Evolutionary conservation across 106 monocot species (phyloP).

Genomic region (Chionographis japonica): DNA sequence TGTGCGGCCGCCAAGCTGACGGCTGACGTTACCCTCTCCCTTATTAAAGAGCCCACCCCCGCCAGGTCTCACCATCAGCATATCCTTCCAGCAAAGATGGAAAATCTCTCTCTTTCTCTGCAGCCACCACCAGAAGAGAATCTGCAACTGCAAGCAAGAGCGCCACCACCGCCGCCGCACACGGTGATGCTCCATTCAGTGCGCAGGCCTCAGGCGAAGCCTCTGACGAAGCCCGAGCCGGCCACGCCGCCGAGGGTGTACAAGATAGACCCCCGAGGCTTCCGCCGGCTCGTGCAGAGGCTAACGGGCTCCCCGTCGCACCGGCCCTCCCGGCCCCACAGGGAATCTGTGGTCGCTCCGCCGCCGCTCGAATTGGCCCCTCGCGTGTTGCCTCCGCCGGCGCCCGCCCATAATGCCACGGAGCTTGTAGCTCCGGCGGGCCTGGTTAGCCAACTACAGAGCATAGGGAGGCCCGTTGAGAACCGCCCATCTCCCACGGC

Average conservation of each 20-base stretch:
- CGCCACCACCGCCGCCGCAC: background rate
- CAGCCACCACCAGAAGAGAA: background rate
- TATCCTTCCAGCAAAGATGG: background rate
- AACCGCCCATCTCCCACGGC: background rate
- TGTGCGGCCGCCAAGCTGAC: no score
- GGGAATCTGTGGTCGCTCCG: slow-evolving; percentile 10
- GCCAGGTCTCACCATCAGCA: no score
- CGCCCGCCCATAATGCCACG: background rate
- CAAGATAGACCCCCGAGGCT: slow-evolving; percentile 33
- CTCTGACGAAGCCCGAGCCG: slow-evolving; percentile 23
- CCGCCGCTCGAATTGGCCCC: slow-evolving; percentile 4
- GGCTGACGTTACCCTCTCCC: no score
- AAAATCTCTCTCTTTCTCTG: slow-evolving; percentile 13
- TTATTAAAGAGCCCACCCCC: no score
- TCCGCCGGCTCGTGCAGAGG: slow-evolving; percentile 45
- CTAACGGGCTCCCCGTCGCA: slow-evolving; percentile 24
- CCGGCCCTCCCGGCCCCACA: background rate
- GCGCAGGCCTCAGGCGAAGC: slow-evolving; percentile 31
- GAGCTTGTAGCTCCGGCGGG: no score
- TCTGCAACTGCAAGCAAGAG: no score
- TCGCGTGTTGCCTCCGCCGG: background rate
- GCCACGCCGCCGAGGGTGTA: slow-evolving; percentile 35
- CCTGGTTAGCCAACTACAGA: background rate
- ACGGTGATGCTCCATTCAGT: slow-evolving; percentile 23
- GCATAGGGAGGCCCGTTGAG: no score